Percentiles rank a stretch among this genome's conserved stretches.
Evolutionary conservation across 305 asterid genomes (phyloP).

Genomic region (Fraxinus xanthoxyloides): DNA sequence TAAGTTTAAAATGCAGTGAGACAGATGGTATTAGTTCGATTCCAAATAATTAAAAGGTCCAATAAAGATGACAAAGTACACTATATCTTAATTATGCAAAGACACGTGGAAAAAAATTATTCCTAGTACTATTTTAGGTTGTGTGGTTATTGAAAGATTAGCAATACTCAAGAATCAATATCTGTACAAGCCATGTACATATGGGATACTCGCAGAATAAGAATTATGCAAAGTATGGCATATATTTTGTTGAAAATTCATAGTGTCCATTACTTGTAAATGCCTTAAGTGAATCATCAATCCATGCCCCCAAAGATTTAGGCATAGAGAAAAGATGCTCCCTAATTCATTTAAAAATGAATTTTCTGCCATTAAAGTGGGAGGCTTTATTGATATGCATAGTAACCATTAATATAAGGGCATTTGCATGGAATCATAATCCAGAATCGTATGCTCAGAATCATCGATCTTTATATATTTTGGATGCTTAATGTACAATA

Average conservation of each 20-base stretch:
- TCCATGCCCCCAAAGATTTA: conserved; percentile 19
- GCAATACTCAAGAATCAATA: conserved; percentile 12
- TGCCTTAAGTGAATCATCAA: conserved; percentile 32
- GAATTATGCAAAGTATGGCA: conserved; percentile 25
- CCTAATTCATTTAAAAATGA: conserved; percentile 25
- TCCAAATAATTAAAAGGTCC: conserved; percentile 4
- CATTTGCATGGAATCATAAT: conserved; percentile 34
- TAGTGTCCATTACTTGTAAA: conserved; percentile 20
- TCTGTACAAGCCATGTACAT: too few species aligned
- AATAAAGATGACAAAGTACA: not conserved
- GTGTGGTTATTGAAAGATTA: conserved; percentile 20
- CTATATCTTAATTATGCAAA: not conserved
- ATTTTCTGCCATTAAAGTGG: conserved; percentile 29
- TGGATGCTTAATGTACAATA: not conserved
- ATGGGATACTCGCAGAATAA: not conserved
- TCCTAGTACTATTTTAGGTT: not conserved
- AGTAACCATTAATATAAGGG: conserved; percentile 23
- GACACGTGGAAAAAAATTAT: not conserved
- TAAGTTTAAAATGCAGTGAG: not conserved
- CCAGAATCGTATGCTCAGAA: conserved; percentile 36
- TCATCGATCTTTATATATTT: not conserved
- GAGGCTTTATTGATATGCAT: conserved; percentile 24
- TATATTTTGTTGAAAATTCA: conserved; percentile 12
- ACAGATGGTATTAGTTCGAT: conserved; percentile 23
- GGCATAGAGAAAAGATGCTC: conserved; percentile 28